Base-by-base conservation (phyloP, 805 yeast genomes). In the Ogataea pignaliae region DNA sequence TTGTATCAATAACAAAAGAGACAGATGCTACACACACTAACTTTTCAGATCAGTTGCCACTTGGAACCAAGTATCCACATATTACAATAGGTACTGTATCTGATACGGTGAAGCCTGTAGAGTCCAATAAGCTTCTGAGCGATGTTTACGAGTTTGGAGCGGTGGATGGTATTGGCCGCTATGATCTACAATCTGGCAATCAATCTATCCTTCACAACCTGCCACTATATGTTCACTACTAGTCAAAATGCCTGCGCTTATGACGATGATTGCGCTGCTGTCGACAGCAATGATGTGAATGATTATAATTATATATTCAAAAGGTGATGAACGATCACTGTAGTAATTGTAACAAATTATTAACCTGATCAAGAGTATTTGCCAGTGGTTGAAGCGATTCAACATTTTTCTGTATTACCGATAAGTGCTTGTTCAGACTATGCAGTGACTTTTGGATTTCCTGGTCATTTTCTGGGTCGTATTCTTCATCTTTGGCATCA, bases 41-140 rank as follows among this genome's bases (percentile, higher is more conserved):
- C 29, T 41, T 26, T 13, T n/a, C 45, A 34, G 43, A 48, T 10
- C 31, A 39, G 12, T 29, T 61, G 4, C 53, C 56, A n/a, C 41
- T 63, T 9, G 69, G 71, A 0, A 77, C 79, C 45, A 59, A 64
- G 41, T 60, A 62, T 46, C 70, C 84, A 0, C 97, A 90, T 59
- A 75, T 89, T 36, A 90, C 97, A 0, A 56, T 88, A 12, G 96
- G 90, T 0, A 76, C 87, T 0, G 56, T 66, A 2, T 53, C 67
- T 1, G 66, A 68, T 0, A 63, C 63, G 0, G 68, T 75, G 3
- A 67, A 62, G 41, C 81, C 93, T 0, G 59, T 68, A 18, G 75
- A 78, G 50, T 76, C 90, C 1, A 81, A 82, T 47, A 50, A 35
- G 3, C 52, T 71, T 51, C 45, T 72, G 33, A 39, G 48, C 9